phyloP scores from a whole-genome alignment of 305 asterid genomes.

The Caryopteris hybrid region DNA sequence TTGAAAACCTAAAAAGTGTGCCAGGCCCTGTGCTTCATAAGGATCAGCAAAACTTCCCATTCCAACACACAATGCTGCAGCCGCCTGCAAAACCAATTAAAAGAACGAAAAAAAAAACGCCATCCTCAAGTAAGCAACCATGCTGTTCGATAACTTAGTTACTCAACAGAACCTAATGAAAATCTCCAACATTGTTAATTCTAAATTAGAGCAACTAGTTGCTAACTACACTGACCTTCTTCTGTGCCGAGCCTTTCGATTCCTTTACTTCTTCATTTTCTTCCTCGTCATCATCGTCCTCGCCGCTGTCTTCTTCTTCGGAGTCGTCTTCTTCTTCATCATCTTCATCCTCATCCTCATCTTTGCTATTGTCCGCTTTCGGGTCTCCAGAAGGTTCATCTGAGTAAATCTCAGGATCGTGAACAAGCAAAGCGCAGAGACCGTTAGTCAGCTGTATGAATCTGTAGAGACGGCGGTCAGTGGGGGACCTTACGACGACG shows the following conservation, averaged over 20 bases:
- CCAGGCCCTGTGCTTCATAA: slow-evolving; percentile 91
- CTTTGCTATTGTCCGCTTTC: slow-evolving; percentile 8
- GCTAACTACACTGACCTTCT: slow-evolving; percentile 51
- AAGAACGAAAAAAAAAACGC: background rate
- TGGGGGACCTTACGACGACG: slow-evolving; percentile 72
- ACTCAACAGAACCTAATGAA: slow-evolving; percentile 2
- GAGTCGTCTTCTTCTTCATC: slow-evolving; percentile 14
- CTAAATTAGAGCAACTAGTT: background rate
- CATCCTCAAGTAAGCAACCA: slow-evolving; percentile 3
- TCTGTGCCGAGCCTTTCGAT: slow-evolving; percentile 52
- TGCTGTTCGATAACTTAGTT: background rate
- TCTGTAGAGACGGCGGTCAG: slow-evolving; percentile 80
- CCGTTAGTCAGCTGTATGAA: slow-evolving; percentile 77
- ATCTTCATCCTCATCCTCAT: slow-evolving; percentile 29
- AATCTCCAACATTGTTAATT: background rate
- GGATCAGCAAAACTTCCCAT: slow-evolving; percentile 97
- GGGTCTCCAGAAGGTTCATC: slow-evolving; percentile 28
- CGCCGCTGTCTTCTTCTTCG: slow-evolving; percentile 20
- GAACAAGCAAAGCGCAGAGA: slow-evolving; percentile 81
- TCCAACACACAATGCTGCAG: slow-evolving; percentile 96
- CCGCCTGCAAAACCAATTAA: slow-evolving; percentile 57
- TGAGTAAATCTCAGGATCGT: slow-evolving; percentile 91
- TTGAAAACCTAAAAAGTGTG: slow-evolving; percentile 87
- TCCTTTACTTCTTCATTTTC: slow-evolving; percentile 32
- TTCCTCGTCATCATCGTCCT: slow-evolving; percentile 26